Percentiles rank a stretch among this genome's conserved stretches.
phyloP scores from a whole-genome alignment of 2,329 filamentous ascomycete species.

The Xylariaceae sp. region DNA sequence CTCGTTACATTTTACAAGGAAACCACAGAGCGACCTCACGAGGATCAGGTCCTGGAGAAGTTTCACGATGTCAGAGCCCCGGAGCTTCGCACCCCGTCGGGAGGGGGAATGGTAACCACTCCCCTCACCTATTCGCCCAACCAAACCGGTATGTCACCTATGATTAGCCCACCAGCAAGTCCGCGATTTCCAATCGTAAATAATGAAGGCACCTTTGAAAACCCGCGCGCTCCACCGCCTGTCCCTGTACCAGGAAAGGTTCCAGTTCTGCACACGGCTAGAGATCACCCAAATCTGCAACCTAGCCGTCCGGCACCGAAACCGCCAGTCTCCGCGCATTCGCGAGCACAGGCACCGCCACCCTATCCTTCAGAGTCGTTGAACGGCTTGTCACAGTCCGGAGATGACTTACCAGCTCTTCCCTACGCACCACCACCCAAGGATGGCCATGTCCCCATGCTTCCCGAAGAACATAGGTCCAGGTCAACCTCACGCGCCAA shows the following conservation, averaged over 20 bases:
- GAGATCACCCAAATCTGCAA: constrained; percentile 57
- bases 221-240: constrained; percentile 86
- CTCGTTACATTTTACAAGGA: constrained; percentile 97
- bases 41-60: constrained; percentile 91
- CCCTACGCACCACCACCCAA: constrained; percentile 44
- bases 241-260: constrained; percentile 59
- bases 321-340: constrained; percentile 64
- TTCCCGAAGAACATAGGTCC: constrained; percentile 62
- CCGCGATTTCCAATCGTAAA: constrained; percentile 80
- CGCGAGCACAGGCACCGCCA: constrained; percentile 51
- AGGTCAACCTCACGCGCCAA: constrained; percentile 63
- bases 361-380: constrained; percentile 51
- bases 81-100: constrained; percentile 44
- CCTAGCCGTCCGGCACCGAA: constrained; percentile 82
- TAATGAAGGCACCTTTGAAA: constrained; percentile 92
- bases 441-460: constrained; percentile 50
- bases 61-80: constrained; percentile 77
- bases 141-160: constrained; percentile 54
- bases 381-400: constrained; percentile 52
- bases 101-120: constrained; percentile 43
- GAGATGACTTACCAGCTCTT: constrained; percentile 49
- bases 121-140: constrained; percentile 50
- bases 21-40: constrained; percentile 71
- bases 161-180: constrained; percentile 74
- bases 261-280: constrained; percentile 38